Percentiles rank a stretch among this genome's conserved stretches.
Conservation (phyloP, 805 yeast genomes). For the Candida dajiaensis region DNA sequence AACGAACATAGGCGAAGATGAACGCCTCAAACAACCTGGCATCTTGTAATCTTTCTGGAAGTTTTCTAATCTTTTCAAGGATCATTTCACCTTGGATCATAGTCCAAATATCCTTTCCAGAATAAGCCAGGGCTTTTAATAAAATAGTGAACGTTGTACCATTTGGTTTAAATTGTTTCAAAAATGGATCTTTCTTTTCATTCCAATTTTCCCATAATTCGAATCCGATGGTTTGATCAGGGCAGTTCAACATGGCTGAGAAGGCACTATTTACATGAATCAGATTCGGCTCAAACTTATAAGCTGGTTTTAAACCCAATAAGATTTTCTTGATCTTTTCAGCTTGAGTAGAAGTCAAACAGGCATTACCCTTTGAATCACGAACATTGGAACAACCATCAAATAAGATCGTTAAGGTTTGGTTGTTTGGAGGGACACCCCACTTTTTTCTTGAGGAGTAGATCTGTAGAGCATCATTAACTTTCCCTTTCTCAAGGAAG, state of each 20-base stretch:
- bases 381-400: conserved; percentile 36
- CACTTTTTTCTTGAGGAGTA: conserved; percentile 55
- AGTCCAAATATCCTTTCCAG: conserved; percentile 5
- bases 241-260: conserved; percentile 37
- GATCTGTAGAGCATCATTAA: conserved; percentile 44
- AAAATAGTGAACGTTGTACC: conserved; percentile 26
- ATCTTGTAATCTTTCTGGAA: conserved; percentile 13
- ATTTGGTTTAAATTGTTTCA: conserved; percentile 27
- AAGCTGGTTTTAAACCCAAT: conserved; percentile 21
- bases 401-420: conserved; percentile 40
- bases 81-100: conserved; percentile 10
- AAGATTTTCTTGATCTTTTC: conserved; percentile 30
- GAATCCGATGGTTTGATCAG: conserved; percentile 32
- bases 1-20: conserved; percentile 12
- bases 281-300: conserved; percentile 27
- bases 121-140: conserved; percentile 17
- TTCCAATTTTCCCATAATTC: conserved; percentile 30
- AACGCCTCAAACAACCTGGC: conserved; percentile 14
- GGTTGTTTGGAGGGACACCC: conserved; percentile 48
- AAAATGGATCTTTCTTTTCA: conserved; percentile 12
- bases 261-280: conserved; percentile 42
- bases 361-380: conserved; percentile 10
- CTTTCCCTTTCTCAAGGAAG: conserved; percentile 34
- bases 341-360: conserved; percentile 30
- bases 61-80: conserved; percentile 6